Evolutionary conservation across 2,329 filamentous ascomycete genomes (phyloP).

Genomic region (Sclerotinia glacialis): DNA sequence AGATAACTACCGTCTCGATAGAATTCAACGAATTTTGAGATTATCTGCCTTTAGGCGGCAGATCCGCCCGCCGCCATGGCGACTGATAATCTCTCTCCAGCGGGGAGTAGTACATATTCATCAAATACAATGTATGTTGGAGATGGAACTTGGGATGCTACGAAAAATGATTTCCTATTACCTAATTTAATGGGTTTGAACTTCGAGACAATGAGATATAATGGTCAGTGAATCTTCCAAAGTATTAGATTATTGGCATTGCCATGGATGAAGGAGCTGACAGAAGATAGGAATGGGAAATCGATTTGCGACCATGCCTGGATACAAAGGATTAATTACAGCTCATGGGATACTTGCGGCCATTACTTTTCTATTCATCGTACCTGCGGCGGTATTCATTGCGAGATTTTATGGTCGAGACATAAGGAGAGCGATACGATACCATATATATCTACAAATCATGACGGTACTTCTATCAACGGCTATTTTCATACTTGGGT

Average conservation of each 20-base stretch:
- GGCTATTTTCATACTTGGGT: constrained; percentile 71
- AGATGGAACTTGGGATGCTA: constrained; percentile 80
- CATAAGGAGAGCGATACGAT: constrained; percentile 59
- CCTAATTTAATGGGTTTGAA: constrained; percentile 75
- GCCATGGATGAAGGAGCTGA: constrained; percentile 21
- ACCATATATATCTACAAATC: constrained; percentile 73
- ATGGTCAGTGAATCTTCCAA: constrained; percentile 52
- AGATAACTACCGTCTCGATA: background rate
- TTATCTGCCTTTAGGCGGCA: constrained; percentile 26
- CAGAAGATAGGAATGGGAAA: constrained; percentile 66
- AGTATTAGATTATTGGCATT: constrained; percentile 28
- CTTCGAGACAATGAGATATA: constrained; percentile 80
- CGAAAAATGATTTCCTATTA: constrained; percentile 72
- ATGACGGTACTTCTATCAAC: constrained; percentile 65
- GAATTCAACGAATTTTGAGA: background rate
- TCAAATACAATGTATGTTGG: constrained; percentile 74
- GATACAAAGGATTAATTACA: constrained; percentile 68
- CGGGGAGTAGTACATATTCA: constrained; percentile 70
- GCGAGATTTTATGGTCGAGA: constrained; percentile 67
- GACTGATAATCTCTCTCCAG: constrained; percentile 44
- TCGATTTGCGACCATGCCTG: constrained; percentile 64
- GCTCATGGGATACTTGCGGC: constrained; percentile 71
- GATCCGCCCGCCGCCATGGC: constrained; percentile 36
- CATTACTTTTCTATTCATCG: constrained; percentile 69
- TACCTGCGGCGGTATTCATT: constrained; percentile 71